A percentile compares a stretch with the other conserved stretches of the same genome.
Conservation (phyloP, 2,329 filamentous ascomycete genomes). For the Diplodia corticola region DNA sequence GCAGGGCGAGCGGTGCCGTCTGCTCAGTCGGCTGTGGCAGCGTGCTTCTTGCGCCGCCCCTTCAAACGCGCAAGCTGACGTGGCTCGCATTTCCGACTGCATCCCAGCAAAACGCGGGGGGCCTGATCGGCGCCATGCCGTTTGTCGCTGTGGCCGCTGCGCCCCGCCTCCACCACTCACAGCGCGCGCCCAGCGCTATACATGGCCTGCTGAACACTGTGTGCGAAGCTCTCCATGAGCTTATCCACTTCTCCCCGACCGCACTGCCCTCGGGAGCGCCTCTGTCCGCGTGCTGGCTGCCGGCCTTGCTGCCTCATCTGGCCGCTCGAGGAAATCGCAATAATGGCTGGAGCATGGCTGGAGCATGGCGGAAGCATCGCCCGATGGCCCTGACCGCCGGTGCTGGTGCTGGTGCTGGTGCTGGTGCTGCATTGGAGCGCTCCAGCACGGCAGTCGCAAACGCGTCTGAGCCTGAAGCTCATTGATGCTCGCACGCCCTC, state of each 20-base stretch:
- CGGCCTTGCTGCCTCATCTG: slow-evolving; percentile 19
- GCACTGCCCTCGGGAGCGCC: background rate
- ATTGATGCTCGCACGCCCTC: no score
- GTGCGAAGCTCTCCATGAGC: slow-evolving; percentile 4
- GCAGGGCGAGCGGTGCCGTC: slow-evolving; percentile 12
- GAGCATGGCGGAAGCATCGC: slow-evolving; percentile 4
- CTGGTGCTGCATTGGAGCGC: slow-evolving; percentile 7
- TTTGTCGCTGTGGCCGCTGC: background rate
- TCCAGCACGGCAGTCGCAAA: background rate
- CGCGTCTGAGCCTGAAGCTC: no score
- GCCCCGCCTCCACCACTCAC: slow-evolving; percentile 9
- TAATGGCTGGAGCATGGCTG: slow-evolving; percentile 4
- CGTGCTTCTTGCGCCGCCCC: slow-evolving; percentile 1
- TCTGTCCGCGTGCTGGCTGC: background rate
- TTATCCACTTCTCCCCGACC: slow-evolving; percentile 9
- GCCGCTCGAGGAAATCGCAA: background rate
- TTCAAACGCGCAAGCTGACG: slow-evolving; percentile 22
- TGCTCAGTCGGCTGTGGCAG: slow-evolving; percentile 9
- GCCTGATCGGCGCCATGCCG: slow-evolving; percentile 20
- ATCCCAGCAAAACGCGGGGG: slow-evolving; percentile 12
- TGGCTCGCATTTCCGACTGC: slow-evolving; percentile 15
- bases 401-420: background rate
- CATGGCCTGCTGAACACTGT: background rate
- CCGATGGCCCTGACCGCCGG: background rate
- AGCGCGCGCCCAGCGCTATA: background rate